Evolutionary conservation across 1,284 basidiomycete genomes (phyloP).

Genomic region (Naganishia liquefaciens): DNA sequence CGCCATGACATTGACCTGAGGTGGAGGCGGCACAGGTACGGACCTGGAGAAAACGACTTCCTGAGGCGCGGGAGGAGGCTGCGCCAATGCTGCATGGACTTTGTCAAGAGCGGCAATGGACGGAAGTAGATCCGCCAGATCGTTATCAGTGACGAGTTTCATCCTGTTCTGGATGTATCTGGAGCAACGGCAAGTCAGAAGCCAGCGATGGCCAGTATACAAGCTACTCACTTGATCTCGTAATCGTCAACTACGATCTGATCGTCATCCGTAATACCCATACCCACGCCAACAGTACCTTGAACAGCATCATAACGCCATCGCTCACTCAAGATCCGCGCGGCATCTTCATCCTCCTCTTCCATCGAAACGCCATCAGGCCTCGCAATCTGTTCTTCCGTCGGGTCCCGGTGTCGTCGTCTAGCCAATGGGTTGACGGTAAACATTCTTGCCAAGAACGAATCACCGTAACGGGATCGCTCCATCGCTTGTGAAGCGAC

Average conservation of each 20-base stretch:
- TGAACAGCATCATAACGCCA: conserved; percentile 51
- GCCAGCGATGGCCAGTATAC: too few species aligned
- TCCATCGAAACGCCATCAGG: conserved; percentile 27
- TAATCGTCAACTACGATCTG: conserved; percentile 53
- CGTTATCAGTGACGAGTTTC: conserved; percentile 38
- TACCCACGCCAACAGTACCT: conserved; percentile 51
- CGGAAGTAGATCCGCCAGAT: conserved; percentile 36
- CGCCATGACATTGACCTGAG: conserved; percentile 26
- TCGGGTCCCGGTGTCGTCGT: conserved; percentile 43
- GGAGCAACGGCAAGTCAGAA: neutral
- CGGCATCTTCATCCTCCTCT: conserved; percentile 27
- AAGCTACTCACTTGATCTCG: conserved; percentile 44
- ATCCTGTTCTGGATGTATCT: conserved; percentile 26
- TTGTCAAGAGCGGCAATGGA: conserved; percentile 14
- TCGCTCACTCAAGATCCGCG: conserved; percentile 38
- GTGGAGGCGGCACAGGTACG: conserved; percentile 25
- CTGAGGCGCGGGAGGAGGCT: conserved; percentile 23
- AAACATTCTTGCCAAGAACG: conserved; percentile 22
- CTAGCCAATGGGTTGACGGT: conserved; percentile 31
- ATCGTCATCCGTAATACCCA: conserved; percentile 52
- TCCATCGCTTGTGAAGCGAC: conserved; percentile 41
- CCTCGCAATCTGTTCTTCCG: conserved; percentile 38
- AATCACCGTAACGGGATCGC: conserved; percentile 41
- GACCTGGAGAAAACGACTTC: conserved; percentile 24
- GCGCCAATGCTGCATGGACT: conserved; percentile 26